A percentile compares a stretch with the other conserved stretches of the same genome.
These are phyloP conservation scores for Cenchrus purpureus DNA, from an alignment of 176 grass and related monocot genomes.

Conservation along the genomic window DNA sequence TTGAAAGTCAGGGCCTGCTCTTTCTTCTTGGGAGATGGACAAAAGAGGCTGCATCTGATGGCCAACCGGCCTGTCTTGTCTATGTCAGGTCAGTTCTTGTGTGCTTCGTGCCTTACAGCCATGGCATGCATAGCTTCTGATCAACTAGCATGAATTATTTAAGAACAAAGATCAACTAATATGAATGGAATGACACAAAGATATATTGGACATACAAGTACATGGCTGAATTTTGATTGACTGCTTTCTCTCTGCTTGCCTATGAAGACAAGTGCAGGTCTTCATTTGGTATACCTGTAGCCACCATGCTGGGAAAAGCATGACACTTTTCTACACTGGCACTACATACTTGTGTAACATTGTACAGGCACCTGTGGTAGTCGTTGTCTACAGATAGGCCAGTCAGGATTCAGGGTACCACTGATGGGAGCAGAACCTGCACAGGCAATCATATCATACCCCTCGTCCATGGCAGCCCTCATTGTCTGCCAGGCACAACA, in stretches of 20 bases:
- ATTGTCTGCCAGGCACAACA: not conserved
- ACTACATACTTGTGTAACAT: constrained; percentile 21
- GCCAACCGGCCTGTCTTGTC: constrained; percentile 15
- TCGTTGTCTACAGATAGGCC: constrained; percentile 24
- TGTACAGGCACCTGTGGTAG: constrained; percentile 15
- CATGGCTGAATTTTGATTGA: not conserved
- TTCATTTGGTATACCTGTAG: constrained; percentile 45
- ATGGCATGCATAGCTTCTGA: not conserved
- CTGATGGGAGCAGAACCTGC: constrained; percentile 13
- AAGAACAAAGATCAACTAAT: not conserved
- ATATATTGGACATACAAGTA: not conserved
- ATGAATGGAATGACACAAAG: not conserved
- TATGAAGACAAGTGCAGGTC: not conserved
- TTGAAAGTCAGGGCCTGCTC: constrained; percentile 27
- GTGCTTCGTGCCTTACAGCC: not conserved
- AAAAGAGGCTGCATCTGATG: constrained; percentile 1
- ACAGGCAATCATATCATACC: not conserved
- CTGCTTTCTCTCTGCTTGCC: not conserved
- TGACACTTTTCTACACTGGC: constrained; percentile 1
- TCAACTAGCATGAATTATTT: not conserved
- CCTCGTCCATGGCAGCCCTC: constrained; percentile 2
- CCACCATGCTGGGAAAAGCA: constrained; percentile 18
- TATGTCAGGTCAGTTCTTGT: not conserved
- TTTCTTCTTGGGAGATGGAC: constrained; percentile 22
- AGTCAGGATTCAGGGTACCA: constrained; percentile 7